Conservation (phyloP, 2,329 filamentous ascomycete species). For the Alternaria brassicae region DNA sequence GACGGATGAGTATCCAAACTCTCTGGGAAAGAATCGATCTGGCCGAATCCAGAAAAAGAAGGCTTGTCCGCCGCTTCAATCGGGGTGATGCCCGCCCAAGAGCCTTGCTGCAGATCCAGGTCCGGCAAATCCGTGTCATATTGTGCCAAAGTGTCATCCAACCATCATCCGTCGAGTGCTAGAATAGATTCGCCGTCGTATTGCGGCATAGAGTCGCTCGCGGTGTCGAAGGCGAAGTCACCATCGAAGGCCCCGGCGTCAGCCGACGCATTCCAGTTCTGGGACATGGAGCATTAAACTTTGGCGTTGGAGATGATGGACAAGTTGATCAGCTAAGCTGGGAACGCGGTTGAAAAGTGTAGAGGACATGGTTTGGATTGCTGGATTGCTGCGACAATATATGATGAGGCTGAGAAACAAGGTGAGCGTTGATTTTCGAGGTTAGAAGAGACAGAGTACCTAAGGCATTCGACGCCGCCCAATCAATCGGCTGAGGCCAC, state of each 20-base stretch:
- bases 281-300: neutral
- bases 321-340: too few species aligned
- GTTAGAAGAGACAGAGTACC: neutral
- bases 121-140: too few species aligned
- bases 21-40: too few species aligned
- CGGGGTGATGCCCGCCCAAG: too few species aligned
- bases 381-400: neutral
- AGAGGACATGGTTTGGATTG: neutral
- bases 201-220: neutral
- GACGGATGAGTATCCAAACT: too few species aligned
- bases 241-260: neutral
- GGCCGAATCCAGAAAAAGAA: too few species aligned
- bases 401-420: conserved; percentile 11
- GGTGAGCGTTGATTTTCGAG: conserved; percentile 17
- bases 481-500: neutral
- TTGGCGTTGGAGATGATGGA: neutral
- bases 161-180: neutral
- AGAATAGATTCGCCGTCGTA: neutral
- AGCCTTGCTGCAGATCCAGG: too few species aligned
- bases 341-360: fast-evolving
- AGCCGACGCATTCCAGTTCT: neutral
- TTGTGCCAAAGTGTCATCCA: too few species aligned
- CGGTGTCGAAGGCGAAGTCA: neutral
- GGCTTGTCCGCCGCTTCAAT: too few species aligned
- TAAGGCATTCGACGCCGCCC: too few species aligned